Conservation (phyloP, 2,329 filamentous ascomycete genomes). For the Neonectria magnoliae region DNA sequence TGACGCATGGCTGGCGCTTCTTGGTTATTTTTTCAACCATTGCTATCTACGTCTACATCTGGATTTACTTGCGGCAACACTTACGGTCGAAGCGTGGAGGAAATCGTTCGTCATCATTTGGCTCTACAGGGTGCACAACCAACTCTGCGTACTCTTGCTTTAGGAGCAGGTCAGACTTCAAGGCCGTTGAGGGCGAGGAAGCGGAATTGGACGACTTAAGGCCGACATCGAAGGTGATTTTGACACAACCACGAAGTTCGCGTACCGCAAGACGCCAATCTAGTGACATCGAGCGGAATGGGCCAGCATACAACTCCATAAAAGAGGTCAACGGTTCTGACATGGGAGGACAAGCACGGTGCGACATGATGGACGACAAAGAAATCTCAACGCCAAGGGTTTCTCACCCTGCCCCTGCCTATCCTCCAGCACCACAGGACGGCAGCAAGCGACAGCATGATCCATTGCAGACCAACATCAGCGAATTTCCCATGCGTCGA, state of each 20-base stretch:
- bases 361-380: background rate
- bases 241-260: background rate
- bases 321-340: slow-evolving; percentile 19
- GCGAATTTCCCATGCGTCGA: slow-evolving; percentile 38
- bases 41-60: slow-evolving; percentile 55
- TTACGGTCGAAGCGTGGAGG: slow-evolving; percentile 3
- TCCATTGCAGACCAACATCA: slow-evolving; percentile 31
- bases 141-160: slow-evolving; percentile 14
- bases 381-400: background rate
- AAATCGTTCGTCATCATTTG: background rate
- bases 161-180: slow-evolving; percentile 21
- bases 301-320: no score
- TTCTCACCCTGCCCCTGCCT: background rate
- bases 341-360: background rate
- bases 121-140: slow-evolving; percentile 7
- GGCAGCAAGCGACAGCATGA: background rate
- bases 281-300: background rate
- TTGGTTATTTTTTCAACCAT: slow-evolving; percentile 53
- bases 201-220: slow-evolving; percentile 24
- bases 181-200: slow-evolving; percentile 26
- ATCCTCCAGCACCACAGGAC: background rate
- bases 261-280: background rate
- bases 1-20: slow-evolving; percentile 58
- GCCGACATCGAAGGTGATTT: background rate
- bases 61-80: slow-evolving; percentile 30